These are phyloP conservation scores for Xanthoparmelia taractica DNA, from an alignment of 495 filamentous ascomycete genomes.

Conservation along the genomic window DNA sequence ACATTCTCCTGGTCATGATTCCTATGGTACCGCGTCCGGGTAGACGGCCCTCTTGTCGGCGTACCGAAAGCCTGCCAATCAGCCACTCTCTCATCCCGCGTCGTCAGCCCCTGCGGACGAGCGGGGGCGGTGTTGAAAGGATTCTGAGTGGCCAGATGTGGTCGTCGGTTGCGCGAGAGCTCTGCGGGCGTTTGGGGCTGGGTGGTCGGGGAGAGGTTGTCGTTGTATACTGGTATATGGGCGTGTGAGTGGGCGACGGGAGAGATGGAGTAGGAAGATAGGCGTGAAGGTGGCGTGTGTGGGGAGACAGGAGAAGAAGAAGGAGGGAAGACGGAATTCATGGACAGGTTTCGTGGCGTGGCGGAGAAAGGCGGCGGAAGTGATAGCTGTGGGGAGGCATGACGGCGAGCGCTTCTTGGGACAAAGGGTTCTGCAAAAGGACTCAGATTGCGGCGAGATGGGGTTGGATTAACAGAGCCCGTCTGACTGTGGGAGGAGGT, in stretches of 20 bases:
- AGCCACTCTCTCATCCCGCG: neutral
- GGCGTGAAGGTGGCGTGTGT: slow-evolving; percentile 10
- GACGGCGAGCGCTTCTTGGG: slow-evolving; percentile 20
- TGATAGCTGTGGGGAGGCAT: slow-evolving; percentile 23
- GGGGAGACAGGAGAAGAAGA: slow-evolving; percentile 21
- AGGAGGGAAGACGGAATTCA: neutral
- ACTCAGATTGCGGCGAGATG: slow-evolving; percentile 8
- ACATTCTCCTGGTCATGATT: slow-evolving; percentile 19
- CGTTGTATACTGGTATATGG: slow-evolving; percentile 40
- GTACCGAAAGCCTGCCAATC: slow-evolving; percentile 13
- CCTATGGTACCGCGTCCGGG: neutral
- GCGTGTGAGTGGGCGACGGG: slow-evolving; percentile 5
- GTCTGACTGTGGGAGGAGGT: slow-evolving; percentile 20
- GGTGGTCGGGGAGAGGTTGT: slow-evolving; percentile 39
- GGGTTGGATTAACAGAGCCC: slow-evolving; percentile 10
- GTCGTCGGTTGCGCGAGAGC: slow-evolving; percentile 31
- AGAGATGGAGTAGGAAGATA: neutral
- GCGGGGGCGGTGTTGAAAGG: slow-evolving; percentile 21
- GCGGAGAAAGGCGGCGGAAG: slow-evolving; percentile 38
- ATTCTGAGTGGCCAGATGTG: slow-evolving; percentile 8
- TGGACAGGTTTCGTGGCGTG: slow-evolving; percentile 23
- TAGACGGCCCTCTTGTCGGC: slow-evolving; percentile 4
- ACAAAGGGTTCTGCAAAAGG: slow-evolving; percentile 10
- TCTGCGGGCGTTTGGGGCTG: slow-evolving; percentile 52
- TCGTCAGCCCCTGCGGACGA: neutral